These are phyloP conservation scores for Solioccasus polychromus DNA, from an alignment of 768 basidiomycete species.

Conservation along the genomic window DNA sequence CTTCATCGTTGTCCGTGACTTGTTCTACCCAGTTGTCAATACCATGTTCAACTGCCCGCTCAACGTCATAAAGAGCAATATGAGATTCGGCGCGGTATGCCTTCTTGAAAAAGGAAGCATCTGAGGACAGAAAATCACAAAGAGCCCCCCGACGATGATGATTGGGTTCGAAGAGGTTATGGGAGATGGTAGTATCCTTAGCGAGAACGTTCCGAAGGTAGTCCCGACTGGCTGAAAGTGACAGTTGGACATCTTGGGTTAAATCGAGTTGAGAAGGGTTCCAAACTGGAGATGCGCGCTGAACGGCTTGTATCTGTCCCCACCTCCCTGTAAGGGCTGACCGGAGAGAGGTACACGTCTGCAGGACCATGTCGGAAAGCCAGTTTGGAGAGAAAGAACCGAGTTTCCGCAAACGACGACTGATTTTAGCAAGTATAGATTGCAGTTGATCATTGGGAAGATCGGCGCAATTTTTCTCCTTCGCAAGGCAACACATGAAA, in stretches of 20 bases:
- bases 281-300: conserved; percentile 31
- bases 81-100: conserved; percentile 12
- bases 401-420: conserved; percentile 38
- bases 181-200: not conserved
- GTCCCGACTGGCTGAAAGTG: conserved; percentile 27
- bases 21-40: conserved; percentile 35
- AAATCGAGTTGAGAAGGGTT: conserved; percentile 27
- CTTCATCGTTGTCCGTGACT: conserved; percentile 8
- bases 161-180: not conserved
- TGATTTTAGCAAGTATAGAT: conserved; percentile 38
- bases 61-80: conserved; percentile 36
- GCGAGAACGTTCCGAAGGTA: conserved; percentile 28
- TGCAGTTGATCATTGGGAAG: conserved; percentile 35
- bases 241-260: conserved; percentile 30
- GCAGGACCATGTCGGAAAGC: conserved; percentile 9
- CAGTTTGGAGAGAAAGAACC: conserved; percentile 12
- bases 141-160: conserved; percentile 12
- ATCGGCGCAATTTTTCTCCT: not conserved
- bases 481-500: conserved; percentile 21
- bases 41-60: conserved; percentile 27
- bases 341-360: conserved; percentile 16
- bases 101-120: conserved; percentile 8
- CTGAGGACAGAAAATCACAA: conserved; percentile 14
- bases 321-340: conserved; percentile 34
- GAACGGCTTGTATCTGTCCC: conserved; percentile 28